Conservation (phyloP, 148 eudicot species). For the Spergularia marina region DNA sequence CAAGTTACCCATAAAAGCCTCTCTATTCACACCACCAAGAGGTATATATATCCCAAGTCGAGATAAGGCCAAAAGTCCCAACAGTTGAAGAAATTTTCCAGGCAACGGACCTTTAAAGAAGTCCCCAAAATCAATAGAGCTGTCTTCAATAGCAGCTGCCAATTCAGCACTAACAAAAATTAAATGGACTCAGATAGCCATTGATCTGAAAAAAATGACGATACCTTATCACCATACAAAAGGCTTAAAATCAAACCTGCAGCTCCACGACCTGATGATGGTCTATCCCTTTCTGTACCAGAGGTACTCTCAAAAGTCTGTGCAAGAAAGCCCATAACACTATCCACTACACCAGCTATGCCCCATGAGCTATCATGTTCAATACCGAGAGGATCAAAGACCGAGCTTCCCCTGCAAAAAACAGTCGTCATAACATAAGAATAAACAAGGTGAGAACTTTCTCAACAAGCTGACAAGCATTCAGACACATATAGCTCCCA, state of each 20-base stretch:
- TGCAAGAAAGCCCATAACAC: constrained; percentile 44
- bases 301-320: constrained; percentile 67
- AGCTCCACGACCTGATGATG: constrained; percentile 71
- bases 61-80: constrained; percentile 85
- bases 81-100: constrained; percentile 86
- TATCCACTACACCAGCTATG: constrained; percentile 59
- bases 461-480: neutral
- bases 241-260: constrained; percentile 57
- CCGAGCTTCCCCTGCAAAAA: constrained; percentile 49
- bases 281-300: constrained; percentile 62
- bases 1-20: constrained; percentile 87
- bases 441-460: neutral
- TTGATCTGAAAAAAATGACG: neutral
- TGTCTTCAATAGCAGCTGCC: constrained; percentile 99
- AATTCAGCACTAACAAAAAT: constrained; percentile 41
- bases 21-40: constrained; percentile 97
- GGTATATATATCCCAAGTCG: constrained; percentile 96
- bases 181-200: constrained; percentile 36
- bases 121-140: constrained; percentile 93
- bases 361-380: constrained; percentile 46
- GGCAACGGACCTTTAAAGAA: constrained; percentile 99
- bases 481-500: neutral
- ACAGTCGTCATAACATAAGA: neutral
- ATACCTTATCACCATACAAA: neutral
- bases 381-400: constrained; percentile 86